Base-by-base conservation (phyloP, 164 flowering plant species). In the Berberis thunbergii region DNA sequence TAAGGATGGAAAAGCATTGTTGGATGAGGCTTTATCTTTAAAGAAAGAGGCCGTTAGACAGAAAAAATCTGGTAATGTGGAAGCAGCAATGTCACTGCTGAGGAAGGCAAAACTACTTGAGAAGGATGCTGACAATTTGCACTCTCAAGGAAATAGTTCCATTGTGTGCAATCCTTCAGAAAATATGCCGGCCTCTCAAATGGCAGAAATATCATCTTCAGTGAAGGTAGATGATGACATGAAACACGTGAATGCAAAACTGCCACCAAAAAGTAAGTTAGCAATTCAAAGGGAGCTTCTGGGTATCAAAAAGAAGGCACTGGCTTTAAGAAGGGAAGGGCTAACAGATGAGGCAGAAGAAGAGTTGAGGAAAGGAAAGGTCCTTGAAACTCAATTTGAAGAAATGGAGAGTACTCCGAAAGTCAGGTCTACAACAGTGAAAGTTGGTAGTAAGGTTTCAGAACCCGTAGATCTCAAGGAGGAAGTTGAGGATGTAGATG, bases 301-400 rank as follows among this genome's bases (percentile, higher is more conserved):
- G 56, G 78, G 69, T 54, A 67, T 89, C 67, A 89, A 89, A 65
- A 92, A 80, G 89, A 83, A 77, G 59, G 96, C 91, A 60, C 85
- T 89, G 71, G 72, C 90, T 12, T 77, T 92, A 67, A 85, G 80
- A 76, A 80, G 96, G 76, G 90, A 92, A 73, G 98, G 98, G 26
- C 78, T 69, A 69, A 6, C 81, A 0, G 87, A 88, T 54, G 98
- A 92, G 73, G 89, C 98, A 1, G 96, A 85, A 63, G 86, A 84
- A 70, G 93, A 82, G 72, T 63, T 92, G 72, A 82, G 77, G 74
- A 86, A 80, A 78, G 88, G 91, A 43, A 84, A 76, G 67, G 72
- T 77, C 68, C 86, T 92, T 55, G 96, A 92, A 77, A 70, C 48
- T 61, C 89, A 85, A 69, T 87, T 92, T 50, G 87, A 88, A 67